Conservation (phyloP, 208 protist genomes). For the Porcisia hertigi region DNA sequence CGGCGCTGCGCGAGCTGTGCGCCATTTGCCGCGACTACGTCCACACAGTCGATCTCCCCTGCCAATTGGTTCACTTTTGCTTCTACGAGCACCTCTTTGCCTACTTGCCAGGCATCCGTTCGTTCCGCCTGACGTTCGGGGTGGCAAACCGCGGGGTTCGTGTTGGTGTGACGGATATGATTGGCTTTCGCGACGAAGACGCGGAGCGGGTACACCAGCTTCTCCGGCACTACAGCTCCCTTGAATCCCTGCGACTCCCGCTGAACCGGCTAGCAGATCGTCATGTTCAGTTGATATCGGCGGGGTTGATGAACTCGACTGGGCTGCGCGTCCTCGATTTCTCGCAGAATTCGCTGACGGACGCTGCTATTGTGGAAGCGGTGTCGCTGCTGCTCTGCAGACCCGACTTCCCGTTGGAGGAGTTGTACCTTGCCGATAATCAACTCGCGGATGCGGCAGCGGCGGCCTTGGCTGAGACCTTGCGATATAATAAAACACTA, state of each 20-base stretch:
- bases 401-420: conserved; percentile 62
- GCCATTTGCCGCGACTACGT: conserved; percentile 72
- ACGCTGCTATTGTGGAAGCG: conserved; percentile 51
- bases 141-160: conserved; percentile 53
- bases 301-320: conserved; percentile 60
- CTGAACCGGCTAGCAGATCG: conserved; percentile 62
- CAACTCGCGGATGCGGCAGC: conserved; percentile 58
- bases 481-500: conserved; percentile 83
- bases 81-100: conserved; percentile 74
- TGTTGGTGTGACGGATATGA: conserved; percentile 64
- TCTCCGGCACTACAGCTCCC: conserved; percentile 45
- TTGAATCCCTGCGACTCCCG: conserved; percentile 68
- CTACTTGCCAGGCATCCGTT: conserved; percentile 53
- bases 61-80: conserved; percentile 72
- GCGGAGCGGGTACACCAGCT: conserved; percentile 55
- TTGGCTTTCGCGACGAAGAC: conserved; percentile 81
- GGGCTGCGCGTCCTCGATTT: conserved; percentile 81
- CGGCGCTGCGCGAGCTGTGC: conserved; percentile 60
- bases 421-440: conserved; percentile 86
- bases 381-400: conserved; percentile 73
- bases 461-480: conserved; percentile 57
- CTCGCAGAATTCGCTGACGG: conserved; percentile 81
- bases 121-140: conserved; percentile 81
- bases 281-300: conserved; percentile 56
- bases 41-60: conserved; percentile 63